phyloP scores from a whole-genome alignment of 2,329 filamentous ascomycete genomes.

The Volutella citrinella region DNA sequence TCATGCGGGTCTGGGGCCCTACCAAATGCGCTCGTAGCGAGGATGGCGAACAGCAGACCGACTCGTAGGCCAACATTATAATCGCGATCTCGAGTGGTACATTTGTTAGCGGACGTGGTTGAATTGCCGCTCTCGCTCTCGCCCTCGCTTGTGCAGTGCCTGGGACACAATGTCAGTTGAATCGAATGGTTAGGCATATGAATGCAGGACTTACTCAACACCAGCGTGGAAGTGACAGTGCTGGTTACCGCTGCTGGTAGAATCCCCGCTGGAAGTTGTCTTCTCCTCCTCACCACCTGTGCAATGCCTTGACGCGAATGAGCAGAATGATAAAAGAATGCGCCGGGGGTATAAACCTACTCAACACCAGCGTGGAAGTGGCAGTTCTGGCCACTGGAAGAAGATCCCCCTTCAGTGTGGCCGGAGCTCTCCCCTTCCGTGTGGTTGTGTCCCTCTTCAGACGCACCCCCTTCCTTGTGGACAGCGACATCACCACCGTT shows the following conservation, averaged over 20 bases:
- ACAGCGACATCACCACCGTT: slow-evolving; percentile 61
- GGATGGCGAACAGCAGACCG: slow-evolving; percentile 69
- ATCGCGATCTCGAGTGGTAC: slow-evolving; percentile 44
- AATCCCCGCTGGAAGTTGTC: neutral
- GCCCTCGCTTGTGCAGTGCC: slow-evolving; percentile 55
- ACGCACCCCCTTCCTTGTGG: slow-evolving; percentile 20
- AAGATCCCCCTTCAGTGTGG: no score
- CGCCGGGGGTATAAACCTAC: no score
- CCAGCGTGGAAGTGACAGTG: slow-evolving; percentile 74
- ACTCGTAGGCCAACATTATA: slow-evolving; percentile 69
- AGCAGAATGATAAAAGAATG: neutral
- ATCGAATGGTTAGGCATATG: neutral
- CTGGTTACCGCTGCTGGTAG: slow-evolving; percentile 21
- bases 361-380: neutral
- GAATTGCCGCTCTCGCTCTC: slow-evolving; percentile 34
- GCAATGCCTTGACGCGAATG: neutral
- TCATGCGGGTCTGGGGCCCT: no score
- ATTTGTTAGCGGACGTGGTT: slow-evolving; percentile 36
- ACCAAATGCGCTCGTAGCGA: slow-evolving; percentile 66
- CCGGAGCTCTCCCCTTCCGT: no score
- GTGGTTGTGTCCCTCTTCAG: no score
- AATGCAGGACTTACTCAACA: slow-evolving; percentile 56
- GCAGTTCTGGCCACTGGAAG: no score
- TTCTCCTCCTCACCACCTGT: neutral
- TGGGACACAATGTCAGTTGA: slow-evolving; percentile 20